These are phyloP conservation scores for Trichoderma sp. DNA, from an alignment of 2,329 filamentous ascomycete species.

Conservation along the genomic window DNA sequence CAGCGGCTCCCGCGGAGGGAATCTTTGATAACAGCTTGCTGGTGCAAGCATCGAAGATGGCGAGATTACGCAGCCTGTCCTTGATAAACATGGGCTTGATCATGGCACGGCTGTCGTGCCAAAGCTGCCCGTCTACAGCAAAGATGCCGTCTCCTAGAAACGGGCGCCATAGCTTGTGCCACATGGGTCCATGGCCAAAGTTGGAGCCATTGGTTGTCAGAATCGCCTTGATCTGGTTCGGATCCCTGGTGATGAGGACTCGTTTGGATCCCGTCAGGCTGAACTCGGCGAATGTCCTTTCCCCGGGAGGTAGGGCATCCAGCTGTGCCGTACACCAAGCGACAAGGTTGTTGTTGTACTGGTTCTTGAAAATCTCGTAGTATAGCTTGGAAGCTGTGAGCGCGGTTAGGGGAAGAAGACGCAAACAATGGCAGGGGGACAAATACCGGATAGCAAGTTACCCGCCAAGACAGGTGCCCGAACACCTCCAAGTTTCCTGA, in stretches of 20 bases:
- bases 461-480: slow-evolving; percentile 33
- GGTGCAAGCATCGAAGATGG: slow-evolving; percentile 59
- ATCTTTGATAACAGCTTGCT: slow-evolving; percentile 56
- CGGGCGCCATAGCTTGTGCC: slow-evolving; percentile 42
- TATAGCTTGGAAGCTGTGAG: slow-evolving; percentile 22
- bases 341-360: slow-evolving; percentile 23
- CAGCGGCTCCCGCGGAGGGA: slow-evolving; percentile 48
- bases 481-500: slow-evolving; percentile 33
- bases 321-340: slow-evolving; percentile 21
- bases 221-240: slow-evolving; percentile 55
- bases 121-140: slow-evolving; percentile 48
- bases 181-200: slow-evolving; percentile 46
- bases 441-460: slow-evolving; percentile 34
- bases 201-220: slow-evolving; percentile 56
- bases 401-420: background rate
- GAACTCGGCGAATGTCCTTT: slow-evolving; percentile 23
- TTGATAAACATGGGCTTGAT: slow-evolving; percentile 53
- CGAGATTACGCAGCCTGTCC: slow-evolving; percentile 47
- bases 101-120: slow-evolving; percentile 52
- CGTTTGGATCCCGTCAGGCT: slow-evolving; percentile 24
- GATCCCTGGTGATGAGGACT: slow-evolving; percentile 48
- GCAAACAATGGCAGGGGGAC: background rate
- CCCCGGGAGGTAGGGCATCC: slow-evolving; percentile 13
- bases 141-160: slow-evolving; percentile 58
- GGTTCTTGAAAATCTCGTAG: slow-evolving; percentile 22